Conservation (phyloP, 2,329 filamentous ascomycete species). For the Beauveria rudraprayagi region DNA sequence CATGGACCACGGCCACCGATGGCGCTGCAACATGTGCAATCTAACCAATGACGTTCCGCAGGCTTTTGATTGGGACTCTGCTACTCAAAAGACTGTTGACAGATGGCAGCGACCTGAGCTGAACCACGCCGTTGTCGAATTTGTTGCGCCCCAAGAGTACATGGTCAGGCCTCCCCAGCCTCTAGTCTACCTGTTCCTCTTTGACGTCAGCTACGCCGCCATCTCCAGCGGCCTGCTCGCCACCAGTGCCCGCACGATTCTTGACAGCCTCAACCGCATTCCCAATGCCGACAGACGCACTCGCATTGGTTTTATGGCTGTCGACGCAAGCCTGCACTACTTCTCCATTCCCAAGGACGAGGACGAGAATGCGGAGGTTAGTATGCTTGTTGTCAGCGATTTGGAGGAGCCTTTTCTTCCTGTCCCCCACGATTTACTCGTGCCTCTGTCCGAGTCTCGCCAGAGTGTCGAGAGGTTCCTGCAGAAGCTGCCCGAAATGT, state of each 20-base stretch:
- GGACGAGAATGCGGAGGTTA: slow-evolving; percentile 75
- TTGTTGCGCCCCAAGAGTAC: slow-evolving; percentile 96
- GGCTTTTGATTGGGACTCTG: slow-evolving; percentile 95
- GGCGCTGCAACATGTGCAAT: slow-evolving; percentile 99
- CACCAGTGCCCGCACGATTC: slow-evolving; percentile 84
- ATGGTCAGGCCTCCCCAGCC: slow-evolving; percentile 98
- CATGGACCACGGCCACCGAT: slow-evolving; percentile 91
- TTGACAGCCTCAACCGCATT: slow-evolving; percentile 92
- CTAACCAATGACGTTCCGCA: slow-evolving; percentile 98
- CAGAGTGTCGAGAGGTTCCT: slow-evolving; percentile 89
- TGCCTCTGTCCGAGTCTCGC: slow-evolving; percentile 81
- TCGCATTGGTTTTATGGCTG: slow-evolving; percentile 86
- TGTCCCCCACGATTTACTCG: slow-evolving; percentile 82
- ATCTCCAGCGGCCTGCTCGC: slow-evolving; percentile 87
- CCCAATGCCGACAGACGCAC: slow-evolving; percentile 95
- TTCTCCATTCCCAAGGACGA: slow-evolving; percentile 88
- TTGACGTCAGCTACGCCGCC: slow-evolving; percentile 87
- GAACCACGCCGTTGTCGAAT: slow-evolving; percentile 95
- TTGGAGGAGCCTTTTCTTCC: slow-evolving; percentile 94
- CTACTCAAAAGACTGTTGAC: slow-evolving; percentile 83
- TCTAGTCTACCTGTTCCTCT: slow-evolving; percentile 88
- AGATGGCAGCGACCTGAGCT: slow-evolving; percentile 87
- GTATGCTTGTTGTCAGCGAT: slow-evolving; percentile 90
- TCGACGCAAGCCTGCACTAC: slow-evolving; percentile 91
- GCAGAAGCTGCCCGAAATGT: slow-evolving; percentile 88